Conservation (phyloP, 2,329 filamentous ascomycete genomes). For the Metarhizium anisopliae region DNA sequence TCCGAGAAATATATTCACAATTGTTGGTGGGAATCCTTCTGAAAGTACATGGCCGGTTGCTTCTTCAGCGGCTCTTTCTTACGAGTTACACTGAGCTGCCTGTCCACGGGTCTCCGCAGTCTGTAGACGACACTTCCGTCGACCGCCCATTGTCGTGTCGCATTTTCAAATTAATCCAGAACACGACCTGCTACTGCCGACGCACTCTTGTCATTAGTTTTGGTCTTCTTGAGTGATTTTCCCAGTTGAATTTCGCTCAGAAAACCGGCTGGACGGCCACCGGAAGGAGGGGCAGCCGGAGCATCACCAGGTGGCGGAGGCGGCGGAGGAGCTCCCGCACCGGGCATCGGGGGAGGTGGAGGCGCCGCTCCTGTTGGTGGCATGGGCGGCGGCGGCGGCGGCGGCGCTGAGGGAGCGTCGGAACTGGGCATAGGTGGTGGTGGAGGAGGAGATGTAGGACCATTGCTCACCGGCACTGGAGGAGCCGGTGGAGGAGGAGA, state of each 20-base stretch:
- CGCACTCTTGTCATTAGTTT: conserved; percentile 78
- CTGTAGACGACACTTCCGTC: neutral
- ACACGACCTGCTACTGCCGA: conserved; percentile 71
- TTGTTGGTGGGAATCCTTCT: neutral
- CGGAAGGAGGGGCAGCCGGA: conserved; percentile 29
- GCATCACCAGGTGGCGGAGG: conserved; percentile 32
- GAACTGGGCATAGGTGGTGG: conserved; percentile 19
- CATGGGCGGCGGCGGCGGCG: conserved; percentile 24
- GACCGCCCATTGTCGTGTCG: neutral
- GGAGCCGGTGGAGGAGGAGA: conserved; percentile 21
- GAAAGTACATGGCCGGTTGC: neutral
- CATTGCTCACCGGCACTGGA: conserved; percentile 16
- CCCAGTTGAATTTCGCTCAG: conserved; percentile 78
- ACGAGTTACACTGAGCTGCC: neutral
- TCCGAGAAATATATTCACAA: neutral
- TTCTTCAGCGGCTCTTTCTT: neutral
- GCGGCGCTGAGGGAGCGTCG: conserved; percentile 16
- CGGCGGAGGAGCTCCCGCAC: conserved; percentile 26
- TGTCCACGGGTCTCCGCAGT: neutral
- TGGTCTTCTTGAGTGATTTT: conserved; percentile 71
- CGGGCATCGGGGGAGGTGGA: conserved; percentile 24
- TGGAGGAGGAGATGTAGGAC: conserved; percentile 16
- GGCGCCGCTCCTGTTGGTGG: conserved; percentile 28
- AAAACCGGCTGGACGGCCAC: conserved; percentile 52
- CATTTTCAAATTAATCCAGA: conserved; percentile 31